phyloP scores from a whole-genome alignment of 1,284 basidiomycete species.

The Cryptococcus depauperatus region DNA sequence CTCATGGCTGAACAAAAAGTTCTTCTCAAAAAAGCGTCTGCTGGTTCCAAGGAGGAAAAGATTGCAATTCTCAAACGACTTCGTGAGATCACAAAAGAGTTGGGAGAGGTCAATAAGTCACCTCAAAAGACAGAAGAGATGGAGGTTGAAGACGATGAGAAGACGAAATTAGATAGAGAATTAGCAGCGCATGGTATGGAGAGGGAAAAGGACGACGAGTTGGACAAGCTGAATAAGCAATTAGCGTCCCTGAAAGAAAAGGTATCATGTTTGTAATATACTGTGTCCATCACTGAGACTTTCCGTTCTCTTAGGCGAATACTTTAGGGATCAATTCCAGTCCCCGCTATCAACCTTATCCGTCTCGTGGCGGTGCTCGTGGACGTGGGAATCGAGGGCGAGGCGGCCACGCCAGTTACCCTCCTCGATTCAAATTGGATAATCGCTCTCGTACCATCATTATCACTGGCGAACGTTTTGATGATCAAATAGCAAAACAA shows the following conservation, averaged over 20 bases:
- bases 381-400: slow-evolving; percentile 58
- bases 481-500: slow-evolving; percentile 46
- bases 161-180: slow-evolving; percentile 44
- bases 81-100: slow-evolving; percentile 71
- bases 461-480: slow-evolving; percentile 56
- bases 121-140: slow-evolving; percentile 30
- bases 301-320: slow-evolving; percentile 23
- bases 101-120: slow-evolving; percentile 50
- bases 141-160: slow-evolving; percentile 36
- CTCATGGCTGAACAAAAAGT: slow-evolving; percentile 85
- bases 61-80: slow-evolving; percentile 68
- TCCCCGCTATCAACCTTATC: slow-evolving; percentile 49
- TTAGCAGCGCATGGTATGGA: slow-evolving; percentile 60
- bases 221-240: slow-evolving; percentile 34
- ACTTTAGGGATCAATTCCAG: slow-evolving; percentile 29
- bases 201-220: slow-evolving; percentile 48
- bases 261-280: slow-evolving; percentile 56
- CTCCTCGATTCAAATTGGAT: slow-evolving; percentile 63
- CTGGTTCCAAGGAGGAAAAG: slow-evolving; percentile 60
- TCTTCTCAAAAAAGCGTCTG: slow-evolving; percentile 63
- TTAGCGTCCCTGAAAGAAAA: slow-evolving; percentile 45
- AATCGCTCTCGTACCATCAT: slow-evolving; percentile 76
- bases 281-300: slow-evolving; percentile 6
- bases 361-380: background rate
- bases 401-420: slow-evolving; percentile 52